Evolutionary conservation across 768 basidiomycete genomes (phyloP).

Genomic region (Lactarius sp.): DNA sequence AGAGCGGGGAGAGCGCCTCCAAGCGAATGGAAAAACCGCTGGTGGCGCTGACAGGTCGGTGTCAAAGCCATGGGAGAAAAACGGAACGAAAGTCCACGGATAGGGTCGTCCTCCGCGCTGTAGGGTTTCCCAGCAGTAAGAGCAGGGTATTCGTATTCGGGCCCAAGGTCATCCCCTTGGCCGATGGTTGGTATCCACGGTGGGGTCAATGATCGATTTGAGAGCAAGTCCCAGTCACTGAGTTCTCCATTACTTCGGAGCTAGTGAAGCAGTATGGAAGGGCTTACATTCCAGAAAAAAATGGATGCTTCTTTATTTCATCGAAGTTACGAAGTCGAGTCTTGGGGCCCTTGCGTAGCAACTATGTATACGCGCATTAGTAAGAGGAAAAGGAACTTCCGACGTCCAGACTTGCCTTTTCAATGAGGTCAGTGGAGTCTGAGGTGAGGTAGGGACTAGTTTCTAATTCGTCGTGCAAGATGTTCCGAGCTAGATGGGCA

Average conservation of each 20-base stretch:
- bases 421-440: conserved; percentile 8
- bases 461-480: conserved; percentile 10
- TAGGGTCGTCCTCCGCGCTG: not conserved
- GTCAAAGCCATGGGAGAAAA: conserved; percentile 14
- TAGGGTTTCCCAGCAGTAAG: conserved; percentile 9
- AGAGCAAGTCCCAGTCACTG: conserved; percentile 13
- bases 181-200: conserved; percentile 17
- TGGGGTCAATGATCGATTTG: conserved; percentile 9
- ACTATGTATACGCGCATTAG: not conserved
- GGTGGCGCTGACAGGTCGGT: conserved; percentile 17
- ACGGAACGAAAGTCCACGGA: conserved; percentile 17
- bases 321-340: conserved; percentile 9
- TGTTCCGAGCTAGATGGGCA: conserved; percentile 9
- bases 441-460: conserved; percentile 12
- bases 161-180: not conserved
- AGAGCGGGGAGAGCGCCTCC: conserved; percentile 3
- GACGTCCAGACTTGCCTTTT: not conserved
- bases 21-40: conserved; percentile 6
- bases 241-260: not conserved
- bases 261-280: not conserved
- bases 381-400: not conserved
- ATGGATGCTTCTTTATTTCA: conserved; percentile 14
- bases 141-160: not conserved
- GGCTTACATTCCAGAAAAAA: conserved; percentile 15
- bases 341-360: conserved; percentile 13